A percentile compares a stretch with the other conserved stretches of the same genome.
Conservation (phyloP, 352 stramenopile species). For the Globisporangium orthogonon region DNA sequence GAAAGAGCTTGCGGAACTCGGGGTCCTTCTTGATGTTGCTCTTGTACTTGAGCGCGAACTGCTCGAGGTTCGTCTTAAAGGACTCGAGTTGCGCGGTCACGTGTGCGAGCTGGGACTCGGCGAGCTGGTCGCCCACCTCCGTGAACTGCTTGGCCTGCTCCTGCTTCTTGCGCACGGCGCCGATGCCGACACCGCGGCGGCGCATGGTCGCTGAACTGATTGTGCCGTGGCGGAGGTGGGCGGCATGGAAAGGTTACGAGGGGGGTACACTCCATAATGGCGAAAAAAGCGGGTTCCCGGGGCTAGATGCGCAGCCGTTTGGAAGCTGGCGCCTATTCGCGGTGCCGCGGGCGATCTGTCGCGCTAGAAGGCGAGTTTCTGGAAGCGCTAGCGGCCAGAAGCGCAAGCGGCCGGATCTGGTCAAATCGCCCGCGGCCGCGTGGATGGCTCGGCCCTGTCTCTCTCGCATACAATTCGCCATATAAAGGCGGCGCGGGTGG, state of each 20-base stretch:
- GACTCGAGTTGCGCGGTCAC: constrained; percentile 81
- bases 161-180: constrained; percentile 84
- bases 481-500: neutral
- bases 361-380: too few relatives aligned
- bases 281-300: too few relatives aligned
- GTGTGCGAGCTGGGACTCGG: constrained; percentile 74
- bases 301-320: too few relatives aligned
- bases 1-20: constrained; percentile 92
- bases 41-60: constrained; percentile 94
- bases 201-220: constrained; percentile 26
- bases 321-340: too few relatives aligned
- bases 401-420: too few relatives aligned
- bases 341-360: too few relatives aligned
- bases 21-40: constrained; percentile 94
- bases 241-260: too few relatives aligned
- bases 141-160: constrained; percentile 84
- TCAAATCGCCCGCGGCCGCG: too few relatives aligned
- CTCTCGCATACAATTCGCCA: neutral
- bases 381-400: too few relatives aligned
- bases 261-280: too few relatives aligned
- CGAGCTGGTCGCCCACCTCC: constrained; percentile 76
- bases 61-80: constrained; percentile 90
- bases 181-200: constrained; percentile 76
- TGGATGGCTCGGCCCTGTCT: neutral
- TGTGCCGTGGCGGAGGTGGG: neutral